phyloP scores from a whole-genome alignment of 2,329 filamentous ascomycete species.

The Chlorencoelia australis region DNA sequence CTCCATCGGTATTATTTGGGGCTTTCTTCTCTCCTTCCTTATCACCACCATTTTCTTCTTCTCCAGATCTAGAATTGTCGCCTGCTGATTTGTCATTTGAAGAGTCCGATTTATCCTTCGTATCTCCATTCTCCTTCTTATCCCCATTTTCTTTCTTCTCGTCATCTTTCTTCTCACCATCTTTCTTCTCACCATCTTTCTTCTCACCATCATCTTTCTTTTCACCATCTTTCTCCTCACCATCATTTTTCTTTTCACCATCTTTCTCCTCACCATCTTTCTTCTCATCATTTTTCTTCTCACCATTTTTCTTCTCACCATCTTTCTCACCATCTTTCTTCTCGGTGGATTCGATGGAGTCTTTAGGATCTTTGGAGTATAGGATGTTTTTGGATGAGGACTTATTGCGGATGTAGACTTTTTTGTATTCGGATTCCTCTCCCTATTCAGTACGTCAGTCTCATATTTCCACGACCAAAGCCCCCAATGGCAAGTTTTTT shows the following conservation, averaged over 20 bases:
- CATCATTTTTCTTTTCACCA: slow-evolving; percentile 8
- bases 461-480: slow-evolving; percentile 1
- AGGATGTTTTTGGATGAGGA: no score
- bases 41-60: no score
- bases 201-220: slow-evolving; percentile 2
- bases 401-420: no score
- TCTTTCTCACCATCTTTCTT: slow-evolving; percentile 4
- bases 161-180: slow-evolving; percentile 6
- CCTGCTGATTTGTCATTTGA: no score
- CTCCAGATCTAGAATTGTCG: no score
- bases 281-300: not conserved
- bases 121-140: not conserved
- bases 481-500: no score
- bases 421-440: no score
- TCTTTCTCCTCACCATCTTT: slow-evolving; percentile 1
- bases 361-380: no score
- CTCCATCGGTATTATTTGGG: slow-evolving; percentile 1
- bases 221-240: slow-evolving; percentile 1
- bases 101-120: not conserved
- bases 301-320: not conserved
- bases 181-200: slow-evolving; percentile 3
- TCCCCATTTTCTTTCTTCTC: not conserved
- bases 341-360: no score
- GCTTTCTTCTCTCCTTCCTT: no score
- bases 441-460: not conserved